phyloP scores from a whole-genome alignment of 495 filamentous ascomycete genomes.

The Acidomyces sp. region DNA sequence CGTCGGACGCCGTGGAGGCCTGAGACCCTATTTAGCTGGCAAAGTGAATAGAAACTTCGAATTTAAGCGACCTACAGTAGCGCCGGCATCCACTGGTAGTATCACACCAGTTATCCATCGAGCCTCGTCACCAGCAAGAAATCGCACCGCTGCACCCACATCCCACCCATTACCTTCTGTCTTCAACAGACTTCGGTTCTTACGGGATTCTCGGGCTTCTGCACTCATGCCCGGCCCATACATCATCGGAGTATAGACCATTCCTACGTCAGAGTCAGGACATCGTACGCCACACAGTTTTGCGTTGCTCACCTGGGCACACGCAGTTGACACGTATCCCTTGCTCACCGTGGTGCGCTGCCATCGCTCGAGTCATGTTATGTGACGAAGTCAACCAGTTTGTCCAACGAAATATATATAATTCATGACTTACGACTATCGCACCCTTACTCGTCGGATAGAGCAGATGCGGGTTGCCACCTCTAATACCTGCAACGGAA shows the following conservation, averaged over 20 bases:
- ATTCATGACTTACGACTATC: slow-evolving; percentile 14
- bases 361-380: slow-evolving; percentile 25
- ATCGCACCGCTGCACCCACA: slow-evolving; percentile 19
- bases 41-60: no score
- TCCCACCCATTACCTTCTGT: slow-evolving; percentile 24
- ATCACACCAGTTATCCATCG: slow-evolving; percentile 24
- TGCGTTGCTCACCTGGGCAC: no score
- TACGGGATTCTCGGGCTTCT: slow-evolving; percentile 17
- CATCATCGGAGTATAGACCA: slow-evolving; percentile 26
- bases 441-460: slow-evolving; percentile 49
- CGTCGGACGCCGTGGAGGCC: no score
- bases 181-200: slow-evolving; percentile 20
- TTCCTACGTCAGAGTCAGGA: no score
- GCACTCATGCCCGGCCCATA: slow-evolving; percentile 21
- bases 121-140: slow-evolving; percentile 21
- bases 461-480: slow-evolving; percentile 44
- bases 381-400: not conserved
- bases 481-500: slow-evolving; percentile 42
- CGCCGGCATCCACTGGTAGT: slow-evolving; percentile 20
- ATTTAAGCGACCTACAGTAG: no score
- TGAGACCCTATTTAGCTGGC: no score
- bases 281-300: no score
- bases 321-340: slow-evolving; percentile 23
- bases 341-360: slow-evolving; percentile 13
- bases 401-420: not conserved